Evolutionary conservation across 345 rosid species (phyloP).

Genomic region (Melastoma malabathricum): DNA sequence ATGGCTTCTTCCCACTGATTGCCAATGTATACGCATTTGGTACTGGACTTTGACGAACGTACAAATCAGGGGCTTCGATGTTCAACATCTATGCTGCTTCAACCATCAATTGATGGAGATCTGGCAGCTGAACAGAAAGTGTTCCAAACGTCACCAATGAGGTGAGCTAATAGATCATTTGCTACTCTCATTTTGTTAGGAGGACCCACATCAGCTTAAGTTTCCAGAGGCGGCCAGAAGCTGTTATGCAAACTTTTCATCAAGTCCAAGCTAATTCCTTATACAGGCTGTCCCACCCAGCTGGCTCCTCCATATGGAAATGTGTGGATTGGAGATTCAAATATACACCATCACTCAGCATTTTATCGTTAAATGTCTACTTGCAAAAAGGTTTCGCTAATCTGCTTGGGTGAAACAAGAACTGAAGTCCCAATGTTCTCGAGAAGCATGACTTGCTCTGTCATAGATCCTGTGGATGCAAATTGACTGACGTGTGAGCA

Average conservation of each 20-base stretch:
- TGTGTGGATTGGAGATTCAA: too few relatives aligned
- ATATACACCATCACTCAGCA: background rate
- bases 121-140: conserved; percentile 45
- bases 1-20: conserved; percentile 76
- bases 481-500: conserved; percentile 7
- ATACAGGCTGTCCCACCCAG: too few relatives aligned
- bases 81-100: conserved; percentile 75
- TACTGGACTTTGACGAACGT: conserved; percentile 84
- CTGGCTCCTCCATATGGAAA: too few relatives aligned
- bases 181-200: too few relatives aligned
- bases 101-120: conserved; percentile 66
- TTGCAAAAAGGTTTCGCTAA: conserved; percentile 7
- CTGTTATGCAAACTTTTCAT: too few relatives aligned
- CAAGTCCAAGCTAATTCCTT: too few relatives aligned
- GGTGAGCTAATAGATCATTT: too few relatives aligned
- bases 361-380: background rate
- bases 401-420: conserved; percentile 85
- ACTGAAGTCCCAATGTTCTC: conserved; percentile 98
- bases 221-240: too few relatives aligned
- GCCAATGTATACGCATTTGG: conserved; percentile 94
- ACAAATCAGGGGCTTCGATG: conserved; percentile 78
- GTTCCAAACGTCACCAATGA: background rate
- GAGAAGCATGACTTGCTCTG: conserved; percentile 95
- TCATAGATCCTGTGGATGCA: conserved; percentile 39
- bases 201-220: too few relatives aligned